Evolutionary conservation across 169 alveolate genomes (phyloP).

Genomic region (Babesia caballi): DNA sequence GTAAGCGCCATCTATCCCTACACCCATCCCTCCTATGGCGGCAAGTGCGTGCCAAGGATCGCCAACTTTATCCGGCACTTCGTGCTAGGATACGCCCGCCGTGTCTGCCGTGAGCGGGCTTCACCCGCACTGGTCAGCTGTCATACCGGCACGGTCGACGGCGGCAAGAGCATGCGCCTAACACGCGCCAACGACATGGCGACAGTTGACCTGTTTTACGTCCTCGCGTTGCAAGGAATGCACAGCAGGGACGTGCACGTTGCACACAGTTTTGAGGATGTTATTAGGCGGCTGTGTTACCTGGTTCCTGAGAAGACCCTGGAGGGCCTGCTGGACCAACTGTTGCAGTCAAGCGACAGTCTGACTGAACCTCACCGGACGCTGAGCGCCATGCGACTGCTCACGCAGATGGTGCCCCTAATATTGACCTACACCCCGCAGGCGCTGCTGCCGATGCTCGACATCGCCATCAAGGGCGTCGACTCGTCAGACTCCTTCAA

Average conservation of each 20-base stretch:
- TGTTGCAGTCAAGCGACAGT: constrained; percentile 17
- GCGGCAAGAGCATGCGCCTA: not conserved
- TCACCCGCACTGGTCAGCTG: not conserved
- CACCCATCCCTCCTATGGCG: constrained; percentile 66
- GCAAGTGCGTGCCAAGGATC: constrained; percentile 54
- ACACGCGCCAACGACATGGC: constrained; percentile 13
- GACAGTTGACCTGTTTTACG: constrained; percentile 19
- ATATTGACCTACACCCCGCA: constrained; percentile 47
- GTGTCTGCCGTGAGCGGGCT: constrained; percentile 31
- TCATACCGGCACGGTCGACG: not conserved
- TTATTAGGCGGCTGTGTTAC: constrained; percentile 44
- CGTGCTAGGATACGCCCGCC: constrained; percentile 16
- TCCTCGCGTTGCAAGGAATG: constrained; percentile 48
- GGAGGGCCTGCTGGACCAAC: constrained; percentile 11
- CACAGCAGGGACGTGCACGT: constrained; percentile 34
- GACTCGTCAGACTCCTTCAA: constrained; percentile 62
- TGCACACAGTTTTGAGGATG: constrained; percentile 36
- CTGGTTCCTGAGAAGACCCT: constrained; percentile 29
- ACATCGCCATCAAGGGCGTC: constrained; percentile 31
- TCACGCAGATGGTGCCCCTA: constrained; percentile 46
- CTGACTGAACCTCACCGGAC: constrained; percentile 57
- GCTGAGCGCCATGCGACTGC: constrained; percentile 38
- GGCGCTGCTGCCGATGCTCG: constrained; percentile 33
- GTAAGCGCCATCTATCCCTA: constrained; percentile 58
- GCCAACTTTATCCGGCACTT: constrained; percentile 43